Percentiles rank a stretch among this genome's conserved stretches.
phyloP scores from a whole-genome alignment of 306 rosid genomes.

The Sindora glabra region DNA sequence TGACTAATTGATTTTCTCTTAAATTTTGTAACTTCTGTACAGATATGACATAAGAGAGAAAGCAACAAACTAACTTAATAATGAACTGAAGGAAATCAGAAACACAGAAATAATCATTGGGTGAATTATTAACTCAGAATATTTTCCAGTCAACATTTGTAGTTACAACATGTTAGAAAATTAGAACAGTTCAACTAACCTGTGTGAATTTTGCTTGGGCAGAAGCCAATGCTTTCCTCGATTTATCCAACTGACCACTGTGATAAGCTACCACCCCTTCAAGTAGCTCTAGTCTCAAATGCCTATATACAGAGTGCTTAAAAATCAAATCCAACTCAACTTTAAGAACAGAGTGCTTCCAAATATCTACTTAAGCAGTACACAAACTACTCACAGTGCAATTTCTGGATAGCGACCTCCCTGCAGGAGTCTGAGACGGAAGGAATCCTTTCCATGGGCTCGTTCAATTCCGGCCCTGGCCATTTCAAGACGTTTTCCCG shows the following conservation, averaged over 20 bases:
- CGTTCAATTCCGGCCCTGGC: constrained; percentile 74
- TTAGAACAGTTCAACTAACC: constrained; percentile 35
- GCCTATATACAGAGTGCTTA: constrained; percentile 29
- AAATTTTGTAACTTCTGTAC: background rate
- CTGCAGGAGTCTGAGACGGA: constrained; percentile 68
- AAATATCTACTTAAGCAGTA: constrained; percentile 5
- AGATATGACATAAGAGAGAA: background rate
- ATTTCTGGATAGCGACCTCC: constrained; percentile 77
- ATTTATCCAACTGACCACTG: constrained; percentile 57
- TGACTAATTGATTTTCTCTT: background rate
- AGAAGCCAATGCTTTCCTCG: constrained; percentile 46
- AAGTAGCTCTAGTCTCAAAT: constrained; percentile 80
- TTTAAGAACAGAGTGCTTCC: background rate
- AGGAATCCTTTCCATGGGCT: constrained; percentile 77
- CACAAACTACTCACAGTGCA: constrained; percentile 61
- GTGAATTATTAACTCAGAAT: too few species aligned
- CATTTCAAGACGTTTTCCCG: constrained; percentile 69
- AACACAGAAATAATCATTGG: too few species aligned
- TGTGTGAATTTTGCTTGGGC: constrained; percentile 55
- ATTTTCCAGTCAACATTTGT: too few species aligned
- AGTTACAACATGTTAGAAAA: too few species aligned
- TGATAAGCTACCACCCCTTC: constrained; percentile 96
- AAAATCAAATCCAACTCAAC: background rate
- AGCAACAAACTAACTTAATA: background rate
- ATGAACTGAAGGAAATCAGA: background rate